A percentile compares a stretch with the other conserved stretches of the same genome.
These are phyloP conservation scores for Rachicladosporium sp. DNA, from an alignment of 2,329 filamentous ascomycete species.

Conservation along the genomic window DNA sequence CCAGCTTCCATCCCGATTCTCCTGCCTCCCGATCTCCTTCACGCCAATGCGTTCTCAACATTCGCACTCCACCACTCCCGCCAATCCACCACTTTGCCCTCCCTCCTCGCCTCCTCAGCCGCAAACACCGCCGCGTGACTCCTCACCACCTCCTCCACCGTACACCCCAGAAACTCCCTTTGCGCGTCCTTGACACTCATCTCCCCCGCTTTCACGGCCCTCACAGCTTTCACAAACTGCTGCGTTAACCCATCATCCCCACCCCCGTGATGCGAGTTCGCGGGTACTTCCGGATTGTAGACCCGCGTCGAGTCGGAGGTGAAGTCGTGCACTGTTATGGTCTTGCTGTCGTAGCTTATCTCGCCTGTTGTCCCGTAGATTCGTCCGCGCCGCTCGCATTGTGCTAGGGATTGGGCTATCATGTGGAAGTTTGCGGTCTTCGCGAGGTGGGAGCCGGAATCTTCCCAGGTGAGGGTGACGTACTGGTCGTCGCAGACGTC, in stretches of 20 bases:
- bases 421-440: constrained; percentile 91
- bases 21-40: too few species aligned
- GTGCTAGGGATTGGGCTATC: constrained; percentile 77
- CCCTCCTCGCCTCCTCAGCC: constrained; percentile 70
- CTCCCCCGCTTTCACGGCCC: constrained; percentile 60
- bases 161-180: constrained; percentile 63
- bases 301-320: constrained; percentile 42
- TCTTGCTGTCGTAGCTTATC: constrained; percentile 68
- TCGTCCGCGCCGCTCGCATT: constrained; percentile 73
- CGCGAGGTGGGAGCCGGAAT: constrained; percentile 47
- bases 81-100: constrained; percentile 63
- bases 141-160: constrained; percentile 72
- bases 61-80: constrained; percentile 58
- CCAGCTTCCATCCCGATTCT: too few species aligned
- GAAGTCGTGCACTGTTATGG: constrained; percentile 67
- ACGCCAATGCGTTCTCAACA: constrained; percentile 24
- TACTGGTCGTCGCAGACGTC: constrained; percentile 87
- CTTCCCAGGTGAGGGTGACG: constrained; percentile 79
- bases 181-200: constrained; percentile 61
- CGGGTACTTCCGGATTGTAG: constrained; percentile 47
- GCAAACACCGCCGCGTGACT: constrained; percentile 92
- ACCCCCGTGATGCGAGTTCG: constrained; percentile 49
- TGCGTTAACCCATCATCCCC: constrained; percentile 68
- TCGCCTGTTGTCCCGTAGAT: constrained; percentile 83
- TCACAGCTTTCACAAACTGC: constrained; percentile 73